A percentile compares a stretch with the other conserved stretches of the same genome.
Evolutionary conservation across 169 alveolate species (phyloP).

Genomic region (Plasmodium berghei): DNA sequence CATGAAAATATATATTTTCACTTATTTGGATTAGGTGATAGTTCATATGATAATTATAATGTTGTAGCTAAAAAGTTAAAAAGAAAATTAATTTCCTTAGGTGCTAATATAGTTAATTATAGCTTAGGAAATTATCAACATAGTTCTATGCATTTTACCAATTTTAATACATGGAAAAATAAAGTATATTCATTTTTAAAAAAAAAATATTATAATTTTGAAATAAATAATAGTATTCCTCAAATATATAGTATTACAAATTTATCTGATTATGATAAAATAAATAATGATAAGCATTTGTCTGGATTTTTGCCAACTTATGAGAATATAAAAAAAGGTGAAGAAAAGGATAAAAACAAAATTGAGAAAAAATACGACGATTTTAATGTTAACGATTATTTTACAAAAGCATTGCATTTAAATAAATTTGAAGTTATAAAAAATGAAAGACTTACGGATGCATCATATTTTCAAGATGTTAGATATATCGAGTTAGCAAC

Average conservation of each 20-base stretch:
- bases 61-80: constrained; percentile 57
- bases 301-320: too few relatives aligned
- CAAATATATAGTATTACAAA: constrained; percentile 1
- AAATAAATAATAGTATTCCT: constrained; percentile 20
- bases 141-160: constrained; percentile 71
- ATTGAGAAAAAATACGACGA: background rate
- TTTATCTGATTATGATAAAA: background rate
- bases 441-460: constrained; percentile 39
- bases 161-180: constrained; percentile 49
- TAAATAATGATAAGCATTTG: background rate
- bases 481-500: constrained; percentile 50
- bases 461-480: constrained; percentile 35
- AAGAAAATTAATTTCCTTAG: constrained; percentile 46
- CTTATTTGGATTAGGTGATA: constrained; percentile 70
- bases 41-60: constrained; percentile 71
- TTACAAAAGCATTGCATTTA: constrained; percentile 13
- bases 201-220: constrained; percentile 17
- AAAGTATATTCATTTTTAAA: constrained; percentile 47
- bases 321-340: background rate
- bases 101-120: constrained; percentile 53
- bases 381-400: constrained; percentile 27
- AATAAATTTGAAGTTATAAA: constrained; percentile 41
- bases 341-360: background rate
- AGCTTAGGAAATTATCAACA: constrained; percentile 71
- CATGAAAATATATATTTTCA: constrained; percentile 48